These are phyloP conservation scores for Podaxis sp. DNA, from an alignment of 768 basidiomycete species.

Conservation along the genomic window DNA sequence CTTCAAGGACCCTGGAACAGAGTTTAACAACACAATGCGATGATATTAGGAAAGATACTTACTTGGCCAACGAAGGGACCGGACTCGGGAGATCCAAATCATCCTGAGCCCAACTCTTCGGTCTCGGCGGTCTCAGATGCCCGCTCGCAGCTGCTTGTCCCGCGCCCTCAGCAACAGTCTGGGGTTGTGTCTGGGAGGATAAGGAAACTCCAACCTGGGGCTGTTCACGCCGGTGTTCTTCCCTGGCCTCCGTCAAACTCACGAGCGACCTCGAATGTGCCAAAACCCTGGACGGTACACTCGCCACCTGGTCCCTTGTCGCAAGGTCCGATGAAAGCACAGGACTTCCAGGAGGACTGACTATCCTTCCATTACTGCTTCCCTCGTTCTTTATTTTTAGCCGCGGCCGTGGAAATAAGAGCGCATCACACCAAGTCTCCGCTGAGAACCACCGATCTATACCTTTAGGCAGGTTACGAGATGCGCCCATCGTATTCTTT, in stretches of 20 bases:
- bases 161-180: background rate
- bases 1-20: slow-evolving; percentile 58
- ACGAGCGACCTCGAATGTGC: slow-evolving; percentile 47
- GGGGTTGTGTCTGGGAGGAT: slow-evolving; percentile 1
- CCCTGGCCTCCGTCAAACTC: slow-evolving; percentile 26
- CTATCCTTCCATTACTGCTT: slow-evolving; percentile 31
- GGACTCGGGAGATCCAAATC: slow-evolving; percentile 59
- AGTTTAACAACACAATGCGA: slow-evolving; percentile 5
- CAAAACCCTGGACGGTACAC: slow-evolving; percentile 43
- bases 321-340: slow-evolving; percentile 22
- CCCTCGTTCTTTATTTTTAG: slow-evolving; percentile 48
- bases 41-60: slow-evolving; percentile 20
- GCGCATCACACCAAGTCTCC: slow-evolving; percentile 80
- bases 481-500: background rate
- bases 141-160: slow-evolving; percentile 12
- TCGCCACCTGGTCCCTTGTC: slow-evolving; percentile 17
- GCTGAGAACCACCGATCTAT: slow-evolving; percentile 69
- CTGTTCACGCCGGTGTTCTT: background rate
- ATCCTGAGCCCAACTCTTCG: slow-evolving; percentile 59
- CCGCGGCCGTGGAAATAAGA: slow-evolving; percentile 74
- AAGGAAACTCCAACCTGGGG: slow-evolving; percentile 5
- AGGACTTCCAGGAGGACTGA: slow-evolving; percentile 52
- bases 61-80: slow-evolving; percentile 56
- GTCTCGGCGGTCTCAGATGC: slow-evolving; percentile 31
- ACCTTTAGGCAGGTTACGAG: slow-evolving; percentile 30